Evolutionary conservation across 768 basidiomycete genomes (phyloP).

Genomic region (Brasilioporus rufonigricans): DNA sequence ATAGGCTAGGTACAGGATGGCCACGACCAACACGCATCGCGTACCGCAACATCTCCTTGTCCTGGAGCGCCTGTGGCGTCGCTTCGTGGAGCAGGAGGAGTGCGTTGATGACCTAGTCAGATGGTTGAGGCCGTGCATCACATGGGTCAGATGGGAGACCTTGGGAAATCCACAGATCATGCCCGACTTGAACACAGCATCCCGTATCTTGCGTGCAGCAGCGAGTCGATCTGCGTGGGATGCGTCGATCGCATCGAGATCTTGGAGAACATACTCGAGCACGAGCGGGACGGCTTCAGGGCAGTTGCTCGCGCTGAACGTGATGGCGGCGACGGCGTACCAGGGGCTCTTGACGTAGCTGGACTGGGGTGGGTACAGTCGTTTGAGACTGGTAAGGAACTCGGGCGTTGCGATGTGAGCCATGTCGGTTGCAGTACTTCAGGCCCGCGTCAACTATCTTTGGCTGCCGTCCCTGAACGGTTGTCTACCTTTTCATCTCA

Average conservation of each 20-base stretch:
- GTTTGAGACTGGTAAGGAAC: conserved; percentile 44
- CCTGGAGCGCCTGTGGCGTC: conserved; percentile 52
- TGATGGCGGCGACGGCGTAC: conserved; percentile 57
- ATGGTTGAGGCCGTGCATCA: neutral
- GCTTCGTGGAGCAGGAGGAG: conserved; percentile 48
- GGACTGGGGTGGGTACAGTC: conserved; percentile 39
- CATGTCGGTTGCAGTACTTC: too few relatives aligned
- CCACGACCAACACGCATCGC: conserved; percentile 1
- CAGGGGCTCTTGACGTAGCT: conserved; percentile 45
- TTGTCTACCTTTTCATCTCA: too few relatives aligned
- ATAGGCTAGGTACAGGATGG: too few relatives aligned
- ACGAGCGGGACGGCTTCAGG: conserved; percentile 58
- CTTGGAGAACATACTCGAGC: conserved; percentile 47
- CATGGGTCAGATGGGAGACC: conserved; percentile 32
- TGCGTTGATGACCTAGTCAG: conserved; percentile 47
- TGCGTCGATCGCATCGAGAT: conserved; percentile 36
- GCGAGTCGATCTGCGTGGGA: conserved; percentile 35
- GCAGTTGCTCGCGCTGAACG: conserved; percentile 56
- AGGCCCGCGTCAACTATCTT: neutral
- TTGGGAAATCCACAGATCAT: conserved; percentile 56
- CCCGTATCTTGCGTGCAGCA: conserved; percentile 56
- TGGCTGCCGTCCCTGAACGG: neutral
- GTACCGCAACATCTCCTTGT: conserved; percentile 47
- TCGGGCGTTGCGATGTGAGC: conserved; percentile 36
- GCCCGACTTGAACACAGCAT: conserved; percentile 62